phyloP scores from a whole-genome alignment of 106 monocot genomes.

The Acorus gramineus region DNA sequence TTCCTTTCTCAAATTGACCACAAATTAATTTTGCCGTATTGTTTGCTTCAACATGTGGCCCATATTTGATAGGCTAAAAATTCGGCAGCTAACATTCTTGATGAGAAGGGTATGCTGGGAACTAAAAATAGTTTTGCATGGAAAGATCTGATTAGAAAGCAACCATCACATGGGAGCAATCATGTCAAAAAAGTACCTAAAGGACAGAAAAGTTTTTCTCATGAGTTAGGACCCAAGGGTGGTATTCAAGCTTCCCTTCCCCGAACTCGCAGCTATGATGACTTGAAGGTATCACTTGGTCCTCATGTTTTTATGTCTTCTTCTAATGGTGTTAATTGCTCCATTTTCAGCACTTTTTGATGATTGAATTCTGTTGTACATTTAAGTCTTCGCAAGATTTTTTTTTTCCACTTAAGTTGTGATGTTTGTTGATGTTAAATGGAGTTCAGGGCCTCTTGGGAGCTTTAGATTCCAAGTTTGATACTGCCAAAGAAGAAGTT shows the following conservation, averaged over 20 bases:
- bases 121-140: slow-evolving; percentile 3
- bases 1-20: background rate
- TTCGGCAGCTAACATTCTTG: background rate
- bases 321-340: too few relatives aligned
- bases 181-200: slow-evolving; percentile 9
- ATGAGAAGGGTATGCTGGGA: background rate
- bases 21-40: too few relatives aligned
- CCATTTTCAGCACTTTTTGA: too few relatives aligned
- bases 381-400: too few relatives aligned
- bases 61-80: slow-evolving; percentile 14
- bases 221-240: slow-evolving; percentile 56
- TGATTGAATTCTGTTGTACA: too few relatives aligned
- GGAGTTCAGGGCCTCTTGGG: slow-evolving; percentile 40
- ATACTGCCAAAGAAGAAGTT: slow-evolving; percentile 42
- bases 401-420: background rate
- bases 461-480: slow-evolving; percentile 52
- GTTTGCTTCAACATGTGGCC: too few relatives aligned
- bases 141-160: slow-evolving; percentile 13
- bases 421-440: background rate
- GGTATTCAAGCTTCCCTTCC: slow-evolving; percentile 24
- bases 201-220: slow-evolving; percentile 58
- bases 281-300: slow-evolving; percentile 36
- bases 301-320: background rate
- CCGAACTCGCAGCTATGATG: slow-evolving; percentile 48
- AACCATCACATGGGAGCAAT: slow-evolving; percentile 5